Percentiles rank a stretch among this genome's conserved stretches.
phyloP scores from a whole-genome alignment of 495 filamentous ascomycete genomes.

The Penicillium cataractarum region DNA sequence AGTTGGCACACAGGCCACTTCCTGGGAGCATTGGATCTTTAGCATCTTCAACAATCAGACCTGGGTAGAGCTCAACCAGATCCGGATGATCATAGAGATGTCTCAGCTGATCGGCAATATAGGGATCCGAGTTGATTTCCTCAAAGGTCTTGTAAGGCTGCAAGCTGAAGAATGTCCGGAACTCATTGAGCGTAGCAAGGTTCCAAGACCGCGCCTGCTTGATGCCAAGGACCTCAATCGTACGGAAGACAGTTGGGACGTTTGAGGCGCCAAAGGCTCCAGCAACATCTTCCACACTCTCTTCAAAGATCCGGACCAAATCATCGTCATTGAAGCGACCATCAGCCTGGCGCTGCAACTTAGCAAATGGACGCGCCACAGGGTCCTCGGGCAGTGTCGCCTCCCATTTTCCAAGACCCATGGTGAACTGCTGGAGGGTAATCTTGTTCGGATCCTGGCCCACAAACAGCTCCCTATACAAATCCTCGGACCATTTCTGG shows the following conservation, averaged over 20 bases:
- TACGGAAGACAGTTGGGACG: constrained; percentile 71
- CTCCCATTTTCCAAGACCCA: constrained; percentile 64
- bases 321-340: constrained; percentile 69
- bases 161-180: constrained; percentile 78
- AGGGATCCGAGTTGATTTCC: constrained; percentile 79
- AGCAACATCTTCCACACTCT: constrained; percentile 63
- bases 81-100: constrained; percentile 81
- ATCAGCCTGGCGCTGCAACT: constrained; percentile 59
- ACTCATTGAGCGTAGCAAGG: constrained; percentile 82
- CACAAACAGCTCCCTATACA: constrained; percentile 65
- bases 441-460: constrained; percentile 53
- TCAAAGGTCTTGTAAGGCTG: constrained; percentile 77
- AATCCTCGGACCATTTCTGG: constrained; percentile 71
- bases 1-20: constrained; percentile 79
- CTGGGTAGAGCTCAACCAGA: constrained; percentile 80
- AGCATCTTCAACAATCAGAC: constrained; percentile 78
- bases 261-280: constrained; percentile 71
- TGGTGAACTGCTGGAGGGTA: constrained; percentile 58
- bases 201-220: constrained; percentile 84
- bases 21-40: constrained; percentile 76
- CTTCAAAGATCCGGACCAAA: constrained; percentile 66
- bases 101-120: constrained; percentile 70
- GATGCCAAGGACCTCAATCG: constrained; percentile 84
- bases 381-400: constrained; percentile 62
- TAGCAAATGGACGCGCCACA: constrained; percentile 63